Evolutionary conservation across 192 early-diverging fungal species (phyloP).

Genomic region (Coemansia sp.): DNA sequence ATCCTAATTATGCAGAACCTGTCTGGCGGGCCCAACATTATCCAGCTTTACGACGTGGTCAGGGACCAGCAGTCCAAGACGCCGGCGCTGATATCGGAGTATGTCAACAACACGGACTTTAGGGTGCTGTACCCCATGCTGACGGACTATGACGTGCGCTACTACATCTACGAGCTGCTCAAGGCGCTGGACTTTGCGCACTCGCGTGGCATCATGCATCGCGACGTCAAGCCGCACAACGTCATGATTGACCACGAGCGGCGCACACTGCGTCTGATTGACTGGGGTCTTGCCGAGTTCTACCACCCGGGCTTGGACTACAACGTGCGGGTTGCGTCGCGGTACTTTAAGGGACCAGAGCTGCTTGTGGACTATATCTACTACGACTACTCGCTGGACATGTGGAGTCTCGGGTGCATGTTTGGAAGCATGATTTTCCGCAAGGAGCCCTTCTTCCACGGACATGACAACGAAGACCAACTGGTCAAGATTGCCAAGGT

Average conservation of each 20-base stretch:
- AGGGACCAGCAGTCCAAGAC: slow-evolving; percentile 96
- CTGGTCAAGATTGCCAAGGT: slow-evolving; percentile 98
- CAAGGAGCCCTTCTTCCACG: slow-evolving; percentile 99
- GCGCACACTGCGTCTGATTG: slow-evolving; percentile 89
- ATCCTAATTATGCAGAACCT: slow-evolving; percentile 99
- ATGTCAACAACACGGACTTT: slow-evolving; percentile 97
- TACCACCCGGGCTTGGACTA: slow-evolving; percentile 97
- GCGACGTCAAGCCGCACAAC: slow-evolving; percentile 99
- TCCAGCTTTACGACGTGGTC: slow-evolving; percentile 90
- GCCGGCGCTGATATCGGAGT: slow-evolving; percentile 94
- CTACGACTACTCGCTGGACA: slow-evolving; percentile 98
- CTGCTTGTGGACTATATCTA: slow-evolving; percentile 96
- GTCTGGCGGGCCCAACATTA: slow-evolving; percentile 89
- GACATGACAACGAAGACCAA: slow-evolving; percentile 98
- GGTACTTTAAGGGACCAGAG: slow-evolving; percentile 99
- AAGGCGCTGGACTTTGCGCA: slow-evolving; percentile 99
- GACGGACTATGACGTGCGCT: slow-evolving; percentile 92
- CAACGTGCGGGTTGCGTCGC: slow-evolving; percentile 97
- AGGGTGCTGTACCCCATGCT: slow-evolving; percentile 94
- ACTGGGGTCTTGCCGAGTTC: slow-evolving; percentile 99
- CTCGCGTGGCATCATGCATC: slow-evolving; percentile 98
- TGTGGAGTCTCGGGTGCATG: slow-evolving; percentile 99
- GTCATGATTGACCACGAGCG: slow-evolving; percentile 99
- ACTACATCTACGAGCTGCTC: slow-evolving; percentile 93
- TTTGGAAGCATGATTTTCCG: slow-evolving; percentile 99